These are phyloP conservation scores for Atkinsonella hypoxylon DNA, from an alignment of 2,329 filamentous ascomycete genomes.

Conservation along the genomic window DNA sequence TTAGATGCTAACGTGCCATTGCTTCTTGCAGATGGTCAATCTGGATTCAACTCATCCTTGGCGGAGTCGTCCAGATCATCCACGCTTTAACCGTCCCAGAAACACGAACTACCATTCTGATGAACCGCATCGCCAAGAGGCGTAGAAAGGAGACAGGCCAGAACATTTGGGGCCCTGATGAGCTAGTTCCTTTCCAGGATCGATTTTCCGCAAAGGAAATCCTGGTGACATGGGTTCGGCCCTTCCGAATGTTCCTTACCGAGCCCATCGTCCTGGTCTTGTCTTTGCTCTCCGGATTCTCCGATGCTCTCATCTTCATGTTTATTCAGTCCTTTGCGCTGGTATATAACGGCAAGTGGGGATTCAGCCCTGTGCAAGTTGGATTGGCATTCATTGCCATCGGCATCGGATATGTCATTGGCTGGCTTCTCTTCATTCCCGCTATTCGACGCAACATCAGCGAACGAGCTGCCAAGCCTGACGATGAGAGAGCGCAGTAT, in stretches of 20 bases:
- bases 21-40: conserved; percentile 47
- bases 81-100: conserved; percentile 65
- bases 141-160: conserved; percentile 47
- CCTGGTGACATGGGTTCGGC: conserved; percentile 44
- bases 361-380: conserved; percentile 42
- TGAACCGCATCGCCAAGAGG: conserved; percentile 69
- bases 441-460: conserved; percentile 42
- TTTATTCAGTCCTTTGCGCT: conserved; percentile 60
- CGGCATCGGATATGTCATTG: conserved; percentile 52
- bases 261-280: conserved; percentile 63
- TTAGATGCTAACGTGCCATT: not conserved
- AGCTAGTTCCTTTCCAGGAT: conserved; percentile 49
- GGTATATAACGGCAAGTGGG: conserved; percentile 53
- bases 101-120: conserved; percentile 63
- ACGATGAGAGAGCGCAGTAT: conserved; percentile 51
- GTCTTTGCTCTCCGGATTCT: conserved; percentile 61
- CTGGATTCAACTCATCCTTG: conserved; percentile 78
- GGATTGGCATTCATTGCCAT: conserved; percentile 55
- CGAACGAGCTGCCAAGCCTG: conserved; percentile 36
- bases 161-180: conserved; percentile 61
- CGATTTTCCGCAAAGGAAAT: conserved; percentile 49
- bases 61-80: conserved; percentile 52
- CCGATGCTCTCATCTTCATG: conserved; percentile 66
- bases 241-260: conserved; percentile 61
- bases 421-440: conserved; percentile 47